A percentile compares a stretch with the other conserved stretches of the same genome.
Conservation (phyloP, 2,329 filamentous ascomycete species). For the Calonectria naviculata region DNA sequence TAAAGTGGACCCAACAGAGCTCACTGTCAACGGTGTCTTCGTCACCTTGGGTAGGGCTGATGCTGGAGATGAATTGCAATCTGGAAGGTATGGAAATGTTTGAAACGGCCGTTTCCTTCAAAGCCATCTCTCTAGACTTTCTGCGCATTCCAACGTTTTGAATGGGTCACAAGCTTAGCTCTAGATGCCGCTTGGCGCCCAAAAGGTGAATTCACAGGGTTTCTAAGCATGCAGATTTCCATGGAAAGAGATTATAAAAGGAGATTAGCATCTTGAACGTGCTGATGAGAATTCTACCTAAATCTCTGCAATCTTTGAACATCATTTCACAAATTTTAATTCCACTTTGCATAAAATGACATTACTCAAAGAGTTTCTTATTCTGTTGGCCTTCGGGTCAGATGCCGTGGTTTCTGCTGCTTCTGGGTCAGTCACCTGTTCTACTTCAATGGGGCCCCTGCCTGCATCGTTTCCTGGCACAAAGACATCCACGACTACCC, state of each 20-base stretch:
- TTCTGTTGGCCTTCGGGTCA: background rate
- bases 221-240: background rate
- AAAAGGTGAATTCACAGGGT: background rate
- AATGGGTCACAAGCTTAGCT: background rate
- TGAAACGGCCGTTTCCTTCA: background rate
- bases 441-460: background rate
- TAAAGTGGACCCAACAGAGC: background rate
- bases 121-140: background rate
- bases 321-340: background rate
- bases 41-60: background rate
- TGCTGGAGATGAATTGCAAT: background rate
- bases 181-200: background rate
- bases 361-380: background rate
- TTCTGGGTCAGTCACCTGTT: background rate
- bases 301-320: background rate
- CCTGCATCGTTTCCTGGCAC: background rate
- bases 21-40: background rate
- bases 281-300: background rate
- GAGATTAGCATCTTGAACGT: background rate
- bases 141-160: background rate
- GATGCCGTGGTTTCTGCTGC: background rate
- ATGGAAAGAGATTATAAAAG: background rate
- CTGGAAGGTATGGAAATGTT: background rate
- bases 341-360: background rate
- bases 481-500: background rate